Base-by-base conservation (phyloP, 495 filamentous ascomycete species). In the Xylaria venustula region DNA sequence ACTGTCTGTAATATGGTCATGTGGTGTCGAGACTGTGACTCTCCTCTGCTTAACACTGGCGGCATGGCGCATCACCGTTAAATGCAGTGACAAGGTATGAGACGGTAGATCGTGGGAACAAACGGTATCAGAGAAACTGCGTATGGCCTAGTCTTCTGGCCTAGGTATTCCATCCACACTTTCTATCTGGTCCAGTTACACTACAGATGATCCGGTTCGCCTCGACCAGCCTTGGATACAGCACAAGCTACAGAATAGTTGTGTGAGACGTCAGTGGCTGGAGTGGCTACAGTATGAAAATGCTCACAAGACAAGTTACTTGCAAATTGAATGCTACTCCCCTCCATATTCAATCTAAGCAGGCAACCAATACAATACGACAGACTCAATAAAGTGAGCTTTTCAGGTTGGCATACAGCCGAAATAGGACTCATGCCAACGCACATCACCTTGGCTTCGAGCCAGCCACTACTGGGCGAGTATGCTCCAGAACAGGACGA, bases 391-490 rank as follows among this genome's bases (percentile, higher is more conserved):
- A 22, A 25, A 23, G 19, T 25, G 11, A 36, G 19, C 5, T 11
- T 30, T 37, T 30, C 23, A 22, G 22, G 36, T 26, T 37, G 14
- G 11, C 36, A 15, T 20, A 26, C n/a, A 20, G 14, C 45, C 11
- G 34, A 41, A 23, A 42, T 28, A 49, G 34, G 22, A 28, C 12
- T 14, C 14, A 8, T 14, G 12, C 25, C n/a, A n/a, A 11, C 36
- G 45, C 46, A 30, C 49, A 41, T 42, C 45, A 15, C 45, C 25
- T 26, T 20, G 20, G 12, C 15, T 3, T 47, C 23, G 8, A 40
- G 25, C 56, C 37, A 48, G 56, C 36, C 45, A 55, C 56, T 50
- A n/a, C 22, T 52, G 2, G 51, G n/a, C n/a, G 1, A 22, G 34
- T 40, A 28, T 6, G 34, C 50, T 53, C 34, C 12, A 14, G 42